phyloP scores from a whole-genome alignment of 495 filamentous ascomycete genomes.

The Pyrenula massariospora region DNA sequence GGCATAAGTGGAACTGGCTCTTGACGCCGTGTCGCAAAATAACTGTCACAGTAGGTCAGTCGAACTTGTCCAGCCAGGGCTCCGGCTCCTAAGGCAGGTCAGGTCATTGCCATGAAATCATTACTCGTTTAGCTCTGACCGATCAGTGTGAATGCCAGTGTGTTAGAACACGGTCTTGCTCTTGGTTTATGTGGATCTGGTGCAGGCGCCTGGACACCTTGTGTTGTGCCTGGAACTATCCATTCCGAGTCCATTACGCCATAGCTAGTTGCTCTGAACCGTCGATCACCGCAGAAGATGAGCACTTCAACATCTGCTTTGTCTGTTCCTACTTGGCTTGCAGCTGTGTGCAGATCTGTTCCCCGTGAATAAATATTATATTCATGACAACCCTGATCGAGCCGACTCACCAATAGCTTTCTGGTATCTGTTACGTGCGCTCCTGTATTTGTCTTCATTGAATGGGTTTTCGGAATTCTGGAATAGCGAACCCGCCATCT shows the following conservation, averaged over 20 bases:
- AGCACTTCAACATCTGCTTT: neutral
- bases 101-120: neutral
- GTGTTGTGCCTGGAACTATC: neutral
- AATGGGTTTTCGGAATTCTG: neutral
- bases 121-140: neutral
- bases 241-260: neutral
- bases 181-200: neutral
- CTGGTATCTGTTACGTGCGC: neutral
- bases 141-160: neutral
- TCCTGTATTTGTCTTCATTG: neutral
- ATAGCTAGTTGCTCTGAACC: neutral
- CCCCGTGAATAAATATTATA: neutral
- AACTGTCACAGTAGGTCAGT: neutral
- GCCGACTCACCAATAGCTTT: neutral
- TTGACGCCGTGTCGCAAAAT: neutral
- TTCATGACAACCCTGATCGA: neutral
- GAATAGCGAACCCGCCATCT: neutral
- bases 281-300: neutral
- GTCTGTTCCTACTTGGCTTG: neutral
- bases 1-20: too few relatives aligned
- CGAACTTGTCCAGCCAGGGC: neutral
- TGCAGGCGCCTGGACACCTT: neutral
- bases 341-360: neutral
- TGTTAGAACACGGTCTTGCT: too few relatives aligned
- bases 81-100: neutral